A percentile compares a stretch with the other conserved stretches of the same genome.
Evolutionary conservation across 2,329 filamentous ascomycete genomes (phyloP).

Genomic region (Colletotrichum abscissum): DNA sequence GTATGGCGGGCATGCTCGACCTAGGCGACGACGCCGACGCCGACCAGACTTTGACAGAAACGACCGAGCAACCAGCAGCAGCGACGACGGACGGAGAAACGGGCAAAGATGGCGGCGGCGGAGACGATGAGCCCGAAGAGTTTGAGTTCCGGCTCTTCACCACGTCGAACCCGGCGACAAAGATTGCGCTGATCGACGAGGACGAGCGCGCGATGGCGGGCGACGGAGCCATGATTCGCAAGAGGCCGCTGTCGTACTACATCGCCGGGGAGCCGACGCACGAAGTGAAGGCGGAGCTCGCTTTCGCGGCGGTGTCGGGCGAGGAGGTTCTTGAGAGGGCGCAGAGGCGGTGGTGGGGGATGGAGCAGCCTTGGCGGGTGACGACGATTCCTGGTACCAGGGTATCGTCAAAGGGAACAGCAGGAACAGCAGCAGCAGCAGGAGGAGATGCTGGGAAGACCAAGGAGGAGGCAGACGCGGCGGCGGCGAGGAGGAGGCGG

Average conservation of each 20-base stretch:
- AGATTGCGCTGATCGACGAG: constrained; percentile 62
- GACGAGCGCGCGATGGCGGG: constrained; percentile 46
- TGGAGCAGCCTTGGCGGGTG: constrained; percentile 71
- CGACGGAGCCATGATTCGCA: constrained; percentile 48
- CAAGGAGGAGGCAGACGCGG: constrained; percentile 36
- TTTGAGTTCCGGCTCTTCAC: constrained; percentile 71
- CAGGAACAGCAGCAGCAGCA: not conserved
- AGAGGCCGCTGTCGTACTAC: constrained; percentile 61
- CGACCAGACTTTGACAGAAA: constrained; percentile 7
- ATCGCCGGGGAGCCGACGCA: constrained; percentile 52
- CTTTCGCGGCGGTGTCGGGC: constrained; percentile 60
- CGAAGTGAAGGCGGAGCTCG: constrained; percentile 52
- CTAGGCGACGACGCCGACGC: constrained; percentile 46
- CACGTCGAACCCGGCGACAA: constrained; percentile 55
- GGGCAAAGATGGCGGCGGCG: constrained; percentile 32
- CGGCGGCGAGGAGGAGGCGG: constrained; percentile 52
- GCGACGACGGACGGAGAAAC: constrained; percentile 30
- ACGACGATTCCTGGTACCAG: constrained; percentile 48
- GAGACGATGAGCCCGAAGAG: constrained; percentile 48
- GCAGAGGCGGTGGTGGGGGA: constrained; percentile 62
- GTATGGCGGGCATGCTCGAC: constrained; percentile 59
- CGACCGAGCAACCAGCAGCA: constrained; percentile 16
- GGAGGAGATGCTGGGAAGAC: not conserved
- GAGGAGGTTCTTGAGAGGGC: constrained; percentile 61
- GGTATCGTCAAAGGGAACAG: not conserved